Percentiles rank a stretch among this genome's conserved stretches.
phyloP scores from a whole-genome alignment of 2,329 filamentous ascomycete species.

The Chaetomiaceae sp. region DNA sequence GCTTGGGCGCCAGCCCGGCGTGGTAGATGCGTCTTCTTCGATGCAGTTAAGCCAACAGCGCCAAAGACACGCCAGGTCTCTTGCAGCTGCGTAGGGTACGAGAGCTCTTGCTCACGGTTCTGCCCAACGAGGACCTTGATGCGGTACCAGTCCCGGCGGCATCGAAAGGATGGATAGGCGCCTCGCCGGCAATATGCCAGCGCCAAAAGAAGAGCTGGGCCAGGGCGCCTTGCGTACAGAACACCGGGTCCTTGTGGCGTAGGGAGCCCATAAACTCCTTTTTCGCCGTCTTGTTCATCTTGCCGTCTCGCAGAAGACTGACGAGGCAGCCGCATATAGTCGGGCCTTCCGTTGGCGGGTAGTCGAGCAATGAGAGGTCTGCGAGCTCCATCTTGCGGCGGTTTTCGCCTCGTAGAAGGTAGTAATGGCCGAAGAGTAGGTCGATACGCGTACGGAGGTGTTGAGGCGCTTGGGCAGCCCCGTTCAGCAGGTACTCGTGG shows the following conservation, averaged over 20 bases:
- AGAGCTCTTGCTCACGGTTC: slow-evolving; percentile 7
- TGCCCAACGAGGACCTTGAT: slow-evolving; percentile 10
- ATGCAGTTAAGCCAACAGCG: not conserved
- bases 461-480: not conserved
- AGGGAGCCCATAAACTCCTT: slow-evolving; percentile 1
- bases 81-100: slow-evolving; percentile 1
- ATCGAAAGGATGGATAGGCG: slow-evolving; percentile 4
- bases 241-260: not conserved
- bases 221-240: not conserved
- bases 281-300: slow-evolving; percentile 2
- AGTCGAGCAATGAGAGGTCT: slow-evolving; percentile 1
- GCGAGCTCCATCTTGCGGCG: not conserved
- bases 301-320: not conserved
- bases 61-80: slow-evolving; percentile 1
- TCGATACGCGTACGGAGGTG: not conserved
- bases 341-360: not conserved
- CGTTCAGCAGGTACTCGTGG: not conserved
- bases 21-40: slow-evolving; percentile 2
- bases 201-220: not conserved
- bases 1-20: not conserved
- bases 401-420: not conserved
- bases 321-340: not conserved
- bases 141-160: slow-evolving; percentile 7
- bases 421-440: not conserved
- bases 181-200: slow-evolving; percentile 4